Evolutionary conservation across 805 yeast species (phyloP).

Genomic region (Lipomyces lipofer): DNA sequence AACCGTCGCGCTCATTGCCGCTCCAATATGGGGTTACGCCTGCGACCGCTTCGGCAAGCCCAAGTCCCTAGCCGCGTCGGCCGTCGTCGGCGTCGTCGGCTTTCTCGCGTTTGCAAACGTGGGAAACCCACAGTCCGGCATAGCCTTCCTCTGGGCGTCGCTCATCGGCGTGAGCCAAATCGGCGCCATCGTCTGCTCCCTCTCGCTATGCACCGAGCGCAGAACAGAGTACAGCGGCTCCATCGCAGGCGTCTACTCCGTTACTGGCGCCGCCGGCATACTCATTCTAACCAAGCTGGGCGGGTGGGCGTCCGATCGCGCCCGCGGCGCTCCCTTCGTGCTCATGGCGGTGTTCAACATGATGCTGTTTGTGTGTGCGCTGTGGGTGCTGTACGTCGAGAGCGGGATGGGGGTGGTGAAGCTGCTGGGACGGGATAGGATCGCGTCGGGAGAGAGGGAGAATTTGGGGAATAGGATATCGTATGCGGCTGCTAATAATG

Average conservation of each 20-base stretch:
- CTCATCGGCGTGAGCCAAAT: constrained; percentile 63
- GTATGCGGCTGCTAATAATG: constrained; percentile 8
- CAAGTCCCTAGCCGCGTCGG: constrained; percentile 43
- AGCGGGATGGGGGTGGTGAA: constrained; percentile 7
- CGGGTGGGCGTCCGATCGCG: constrained; percentile 57
- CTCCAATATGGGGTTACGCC: constrained; percentile 65
- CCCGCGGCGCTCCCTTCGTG: constrained; percentile 61
- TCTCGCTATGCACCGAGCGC: constrained; percentile 57
- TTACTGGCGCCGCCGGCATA: constrained; percentile 69
- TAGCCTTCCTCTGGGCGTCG: constrained; percentile 43
- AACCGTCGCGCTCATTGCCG: constrained; percentile 54
- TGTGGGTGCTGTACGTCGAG: constrained; percentile 17
- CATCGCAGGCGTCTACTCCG: constrained; percentile 66
- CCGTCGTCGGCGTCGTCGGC: constrained; percentile 49
- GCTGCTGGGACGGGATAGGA: constrained; percentile 13
- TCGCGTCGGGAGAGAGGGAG: constrained; percentile 15
- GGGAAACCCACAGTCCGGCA: constrained; percentile 42
- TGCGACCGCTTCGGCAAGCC: constrained; percentile 50
- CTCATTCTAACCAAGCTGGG: constrained; percentile 60
- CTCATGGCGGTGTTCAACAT: constrained; percentile 49
- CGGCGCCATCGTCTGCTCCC: constrained; percentile 61
- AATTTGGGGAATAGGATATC: constrained; percentile 15
- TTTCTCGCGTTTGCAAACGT: constrained; percentile 43
- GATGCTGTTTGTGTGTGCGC: constrained; percentile 19
- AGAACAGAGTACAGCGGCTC: constrained; percentile 57